A percentile compares a stretch with the other conserved stretches of the same genome.
Conservation (phyloP, 2,329 filamentous ascomycete genomes). For the Monosporascus cannonballus region DNA sequence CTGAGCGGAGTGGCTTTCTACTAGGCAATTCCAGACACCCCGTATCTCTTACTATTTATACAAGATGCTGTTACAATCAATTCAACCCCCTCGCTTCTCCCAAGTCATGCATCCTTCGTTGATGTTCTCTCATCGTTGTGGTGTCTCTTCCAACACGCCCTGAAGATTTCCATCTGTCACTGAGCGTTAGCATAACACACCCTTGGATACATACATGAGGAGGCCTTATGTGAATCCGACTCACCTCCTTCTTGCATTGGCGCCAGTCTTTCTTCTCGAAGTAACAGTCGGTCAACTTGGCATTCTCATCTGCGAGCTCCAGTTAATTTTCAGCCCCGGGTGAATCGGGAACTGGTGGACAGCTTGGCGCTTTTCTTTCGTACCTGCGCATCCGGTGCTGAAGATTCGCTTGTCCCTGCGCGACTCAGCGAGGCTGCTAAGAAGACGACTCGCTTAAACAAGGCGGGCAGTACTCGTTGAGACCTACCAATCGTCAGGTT, state of each 20-base stretch:
- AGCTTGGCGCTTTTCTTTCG: slow-evolving; percentile 14
- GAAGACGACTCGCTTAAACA: background rate
- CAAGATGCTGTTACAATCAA: background rate
- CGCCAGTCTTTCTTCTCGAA: slow-evolving; percentile 96
- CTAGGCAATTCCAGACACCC: no score
- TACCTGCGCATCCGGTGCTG: slow-evolving; percentile 90
- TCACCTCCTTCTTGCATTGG: slow-evolving; percentile 78
- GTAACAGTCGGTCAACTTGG: slow-evolving; percentile 90
- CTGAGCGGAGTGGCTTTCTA: no score
- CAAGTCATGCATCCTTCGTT: slow-evolving; percentile 55
- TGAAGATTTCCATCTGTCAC: slow-evolving; percentile 79
- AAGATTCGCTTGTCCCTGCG: slow-evolving; percentile 94
- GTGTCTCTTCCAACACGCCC: slow-evolving; percentile 84
- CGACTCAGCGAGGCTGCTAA: slow-evolving; percentile 1
- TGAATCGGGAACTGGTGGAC: background rate
- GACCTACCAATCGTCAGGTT: slow-evolving; percentile 84
- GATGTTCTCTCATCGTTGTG: slow-evolving; percentile 80
- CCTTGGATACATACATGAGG: background rate
- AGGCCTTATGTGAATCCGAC: slow-evolving; percentile 25
- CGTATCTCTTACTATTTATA: background rate
- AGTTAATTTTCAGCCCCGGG: slow-evolving; percentile 2
- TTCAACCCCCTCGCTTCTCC: background rate
- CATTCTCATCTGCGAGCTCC: slow-evolving; percentile 65
- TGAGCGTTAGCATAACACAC: no score
- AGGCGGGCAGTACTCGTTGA: background rate